phyloP scores from a whole-genome alignment of 805 yeast genomes.

The Wickerhamomyces ciferrii region DNA sequence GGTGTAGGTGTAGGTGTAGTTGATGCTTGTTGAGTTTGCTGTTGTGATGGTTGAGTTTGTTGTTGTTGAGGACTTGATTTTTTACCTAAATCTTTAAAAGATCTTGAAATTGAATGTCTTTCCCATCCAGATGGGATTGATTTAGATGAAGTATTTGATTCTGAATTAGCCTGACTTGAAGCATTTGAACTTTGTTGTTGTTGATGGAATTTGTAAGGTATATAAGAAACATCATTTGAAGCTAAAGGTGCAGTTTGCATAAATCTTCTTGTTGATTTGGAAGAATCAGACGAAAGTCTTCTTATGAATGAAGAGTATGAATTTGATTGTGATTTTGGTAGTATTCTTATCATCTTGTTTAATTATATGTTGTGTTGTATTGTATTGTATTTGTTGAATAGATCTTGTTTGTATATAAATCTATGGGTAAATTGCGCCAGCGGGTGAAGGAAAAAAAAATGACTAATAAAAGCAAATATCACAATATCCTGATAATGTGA shows the following conservation, averaged over 20 bases:
- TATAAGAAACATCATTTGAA: conserved; percentile 11
- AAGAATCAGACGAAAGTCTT: conserved; percentile 9
- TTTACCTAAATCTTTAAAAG: conserved; percentile 19
- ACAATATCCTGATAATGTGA: too few relatives aligned
- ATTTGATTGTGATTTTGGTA: background rate
- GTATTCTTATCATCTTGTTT: background rate
- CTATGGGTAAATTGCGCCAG: background rate
- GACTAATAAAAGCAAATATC: too few relatives aligned
- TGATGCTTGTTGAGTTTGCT: conserved; percentile 2
- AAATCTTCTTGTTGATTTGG: conserved; percentile 20
- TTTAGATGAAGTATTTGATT: background rate
- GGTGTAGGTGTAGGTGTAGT: conserved; percentile 7
- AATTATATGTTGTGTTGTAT: background rate
- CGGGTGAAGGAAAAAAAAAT: background rate
- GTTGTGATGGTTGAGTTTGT: conserved; percentile 3
- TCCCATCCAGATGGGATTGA: conserved; percentile 13
- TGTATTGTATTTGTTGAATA: too few relatives aligned
- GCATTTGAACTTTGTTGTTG: conserved; percentile 2
- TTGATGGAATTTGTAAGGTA: conserved; percentile 11
- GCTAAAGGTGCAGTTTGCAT: conserved; percentile 25
- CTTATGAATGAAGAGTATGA: conserved; percentile 6
- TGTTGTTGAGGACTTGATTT: conserved; percentile 6
- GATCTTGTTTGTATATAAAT: too few relatives aligned
- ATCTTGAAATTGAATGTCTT: conserved; percentile 23
- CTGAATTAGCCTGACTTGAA: background rate